Percentiles rank a stretch among this genome's conserved stretches.
Conservation (phyloP, 192 early-diverging fungal species). For the Coemansia javaensis region DNA sequence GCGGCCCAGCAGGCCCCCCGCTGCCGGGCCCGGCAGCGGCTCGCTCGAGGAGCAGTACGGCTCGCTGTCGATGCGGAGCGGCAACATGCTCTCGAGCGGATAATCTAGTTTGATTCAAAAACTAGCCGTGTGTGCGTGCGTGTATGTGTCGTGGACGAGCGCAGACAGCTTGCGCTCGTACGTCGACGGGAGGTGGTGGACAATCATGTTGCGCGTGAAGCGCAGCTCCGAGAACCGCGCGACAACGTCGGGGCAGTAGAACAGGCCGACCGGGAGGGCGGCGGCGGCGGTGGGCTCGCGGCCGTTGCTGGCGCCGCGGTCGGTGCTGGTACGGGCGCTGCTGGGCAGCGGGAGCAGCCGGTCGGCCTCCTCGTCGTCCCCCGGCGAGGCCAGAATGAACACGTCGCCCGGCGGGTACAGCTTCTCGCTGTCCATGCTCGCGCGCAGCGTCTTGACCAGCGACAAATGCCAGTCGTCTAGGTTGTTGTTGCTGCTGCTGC, state of each 20-base stretch:
- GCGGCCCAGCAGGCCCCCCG: no score
- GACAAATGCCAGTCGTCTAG: constrained; percentile 79
- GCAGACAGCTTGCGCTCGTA: constrained; percentile 60
- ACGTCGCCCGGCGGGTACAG: constrained; percentile 76
- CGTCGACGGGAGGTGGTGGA: constrained; percentile 67
- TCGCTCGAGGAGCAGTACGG: constrained; percentile 45
- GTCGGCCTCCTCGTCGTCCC: constrained; percentile 39
- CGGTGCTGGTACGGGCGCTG: no score
- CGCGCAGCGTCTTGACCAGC: constrained; percentile 72
- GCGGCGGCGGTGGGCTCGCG: constrained; percentile 4
- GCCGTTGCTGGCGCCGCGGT: no score
- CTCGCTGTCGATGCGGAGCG: constrained; percentile 41
- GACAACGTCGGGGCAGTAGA: constrained; percentile 69
- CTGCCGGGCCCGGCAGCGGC: no score
- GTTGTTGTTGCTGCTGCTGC: no score
- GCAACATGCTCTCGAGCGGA: constrained; percentile 8
- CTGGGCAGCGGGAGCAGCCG: constrained; percentile 7
- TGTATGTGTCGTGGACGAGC: constrained; percentile 25
- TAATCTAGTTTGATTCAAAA: no score
- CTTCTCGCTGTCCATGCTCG: constrained; percentile 80
- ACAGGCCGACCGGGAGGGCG: constrained; percentile 50
- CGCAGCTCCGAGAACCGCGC: constrained; percentile 72
- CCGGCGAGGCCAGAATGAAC: constrained; percentile 52
- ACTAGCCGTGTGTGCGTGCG: no score
- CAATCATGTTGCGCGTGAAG: constrained; percentile 75